Base-by-base conservation (phyloP, 2,329 filamentous ascomycete genomes). In the Pyrenochaeta sp. region DNA sequence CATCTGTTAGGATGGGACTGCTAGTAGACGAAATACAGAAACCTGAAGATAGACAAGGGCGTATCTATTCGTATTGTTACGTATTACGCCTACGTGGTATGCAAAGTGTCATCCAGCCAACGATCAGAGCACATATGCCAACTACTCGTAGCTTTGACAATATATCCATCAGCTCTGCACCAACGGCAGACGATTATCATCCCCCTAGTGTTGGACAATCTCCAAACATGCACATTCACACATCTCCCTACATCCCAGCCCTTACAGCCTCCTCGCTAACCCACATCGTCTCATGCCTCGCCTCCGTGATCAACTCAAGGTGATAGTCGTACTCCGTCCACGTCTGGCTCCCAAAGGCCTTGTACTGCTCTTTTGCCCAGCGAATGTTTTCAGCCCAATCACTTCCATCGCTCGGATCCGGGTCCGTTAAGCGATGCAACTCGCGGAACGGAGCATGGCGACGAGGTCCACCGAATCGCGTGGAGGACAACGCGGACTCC, bases 341-440 rank as follows among this genome's bases (percentile, higher is more conserved):
- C 1, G 67, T 67, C 9, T 49, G 43, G 19, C 56, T 58, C 1
- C 65, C 67, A 52, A 61, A 75, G 12, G 48, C 2, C 12, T 8
- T 7, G n/a, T 59, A 58, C 54, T 75, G 72, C 58, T 74, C 60
- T 48, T 72, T 72, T 7, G 70, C 69, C 71, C 72, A 76, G 12
- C 72, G 67, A 3, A 76, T 65, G n/a, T 73, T 73, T 59, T 76
- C 73, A 0, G 71, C 72, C 69, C 69, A 74, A 10, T 73, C 72
- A 44, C 63, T 66, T 0, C 36, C 50, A 37, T 74, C 70, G 7
- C 37, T 39, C 0, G n/a, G 10, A 1, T 37, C 22, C 3, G 71
- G 72, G 8, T 66, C 40, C 8, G 59, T 66, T 27, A 75, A 37
- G 3, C 58, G 64, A 28, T 72, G 55, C n/a, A 75, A 53, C 61